phyloP scores from a whole-genome alignment of 2,329 filamentous ascomycete genomes.

The Botryotinia globosa region DNA sequence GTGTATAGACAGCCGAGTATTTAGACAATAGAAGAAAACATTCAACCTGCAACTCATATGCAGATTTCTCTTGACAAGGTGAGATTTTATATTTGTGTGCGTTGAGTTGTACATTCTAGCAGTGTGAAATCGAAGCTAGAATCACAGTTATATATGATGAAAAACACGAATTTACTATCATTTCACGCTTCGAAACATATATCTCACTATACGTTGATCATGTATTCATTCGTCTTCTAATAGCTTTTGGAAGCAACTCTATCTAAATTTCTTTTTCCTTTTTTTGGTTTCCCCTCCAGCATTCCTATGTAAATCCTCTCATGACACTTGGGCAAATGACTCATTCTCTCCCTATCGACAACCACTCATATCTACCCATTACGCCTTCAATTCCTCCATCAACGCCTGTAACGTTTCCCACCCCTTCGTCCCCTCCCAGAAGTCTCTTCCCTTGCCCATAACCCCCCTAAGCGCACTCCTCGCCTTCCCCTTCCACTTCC shows the following conservation, averaged over 20 bases:
- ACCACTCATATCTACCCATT: not conserved
- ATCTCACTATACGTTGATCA: not conserved
- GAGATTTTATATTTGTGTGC: not conserved
- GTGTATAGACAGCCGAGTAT: not conserved
- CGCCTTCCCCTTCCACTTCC: slow-evolving; percentile 86
- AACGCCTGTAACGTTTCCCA: slow-evolving; percentile 60
- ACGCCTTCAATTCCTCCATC: slow-evolving; percentile 51
- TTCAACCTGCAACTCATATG: no score
- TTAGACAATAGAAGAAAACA: not conserved
- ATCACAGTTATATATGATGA: not conserved
- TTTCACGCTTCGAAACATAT: not conserved
- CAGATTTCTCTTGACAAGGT: not conserved
- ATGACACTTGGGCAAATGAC: not conserved
- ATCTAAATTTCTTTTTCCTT: not conserved
- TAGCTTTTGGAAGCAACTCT: not conserved
- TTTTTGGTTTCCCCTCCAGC: not conserved
- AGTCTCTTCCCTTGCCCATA: slow-evolving; percentile 75
- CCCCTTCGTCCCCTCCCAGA: slow-evolving; percentile 73
- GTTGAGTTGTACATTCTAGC: not conserved
- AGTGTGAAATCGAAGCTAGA: not conserved
- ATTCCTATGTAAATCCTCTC: not conserved
- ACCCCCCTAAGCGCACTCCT: slow-evolving; percentile 80
- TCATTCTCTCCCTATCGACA: not conserved
- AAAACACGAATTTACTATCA: not conserved
- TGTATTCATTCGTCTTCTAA: not conserved